Percentiles rank a stretch among this genome's conserved stretches.
Conservation (phyloP, 257 asterid genomes). For the Nicotiana obtusifolia region DNA sequence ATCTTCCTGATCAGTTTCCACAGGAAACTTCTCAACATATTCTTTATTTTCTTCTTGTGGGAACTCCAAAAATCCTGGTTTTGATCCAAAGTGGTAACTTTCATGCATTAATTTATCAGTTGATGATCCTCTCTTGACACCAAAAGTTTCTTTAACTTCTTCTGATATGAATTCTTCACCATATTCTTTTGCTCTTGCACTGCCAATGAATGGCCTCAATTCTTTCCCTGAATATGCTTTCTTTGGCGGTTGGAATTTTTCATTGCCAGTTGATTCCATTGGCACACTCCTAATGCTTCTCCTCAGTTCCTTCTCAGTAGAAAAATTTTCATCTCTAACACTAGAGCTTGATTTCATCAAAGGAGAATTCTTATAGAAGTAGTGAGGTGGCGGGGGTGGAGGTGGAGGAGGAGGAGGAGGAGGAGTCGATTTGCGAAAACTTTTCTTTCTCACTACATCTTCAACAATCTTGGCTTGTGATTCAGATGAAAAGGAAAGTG, state of each 20-base stretch:
- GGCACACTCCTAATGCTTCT: constrained; percentile 47
- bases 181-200: neutral
- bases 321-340: neutral
- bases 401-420: constrained; percentile 49
- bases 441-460: constrained; percentile 37
- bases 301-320: constrained; percentile 28
- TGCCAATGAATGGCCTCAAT: constrained; percentile 9
- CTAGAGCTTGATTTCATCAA: constrained; percentile 35
- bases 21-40: constrained; percentile 21
- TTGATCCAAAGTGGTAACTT: neutral
- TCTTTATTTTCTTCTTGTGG: constrained; percentile 23
- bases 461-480: constrained; percentile 37
- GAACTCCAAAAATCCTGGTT: constrained; percentile 13
- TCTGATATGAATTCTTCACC: neutral
- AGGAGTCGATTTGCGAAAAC: constrained; percentile 22
- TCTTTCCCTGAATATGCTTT: constrained; percentile 25
- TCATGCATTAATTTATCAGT: constrained; percentile 15
- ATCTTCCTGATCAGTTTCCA: constrained; percentile 37
- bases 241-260: constrained; percentile 13
- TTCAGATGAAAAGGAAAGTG: constrained; percentile 31
- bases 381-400: constrained; percentile 35
- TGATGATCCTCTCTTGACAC: constrained; percentile 4
- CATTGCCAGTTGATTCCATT: constrained; percentile 23
- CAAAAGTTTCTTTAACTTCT: neutral
- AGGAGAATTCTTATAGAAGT: constrained; percentile 25